Conservation (phyloP, 495 filamentous ascomycete genomes). For the Oidiodendron maius region DNA sequence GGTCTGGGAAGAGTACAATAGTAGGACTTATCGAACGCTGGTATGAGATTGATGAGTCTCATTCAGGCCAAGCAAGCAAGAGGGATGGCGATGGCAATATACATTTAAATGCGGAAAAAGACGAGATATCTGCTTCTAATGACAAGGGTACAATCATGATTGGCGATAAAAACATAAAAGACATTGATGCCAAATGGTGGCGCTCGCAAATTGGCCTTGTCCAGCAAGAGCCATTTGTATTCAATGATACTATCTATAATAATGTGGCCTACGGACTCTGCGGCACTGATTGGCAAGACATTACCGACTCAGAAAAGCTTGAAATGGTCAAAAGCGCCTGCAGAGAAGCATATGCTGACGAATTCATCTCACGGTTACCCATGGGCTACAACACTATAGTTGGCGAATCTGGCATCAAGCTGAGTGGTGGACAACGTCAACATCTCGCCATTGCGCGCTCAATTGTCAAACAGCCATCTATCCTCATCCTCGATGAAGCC, state of each 20-base stretch:
- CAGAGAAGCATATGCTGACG: slow-evolving; percentile 53
- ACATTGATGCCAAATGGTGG: slow-evolving; percentile 56
- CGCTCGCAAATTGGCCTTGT: slow-evolving; percentile 59
- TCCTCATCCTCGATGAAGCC: slow-evolving; percentile 73
- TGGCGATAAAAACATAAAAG: slow-evolving; percentile 46
- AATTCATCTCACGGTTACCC: slow-evolving; percentile 56
- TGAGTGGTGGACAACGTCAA: slow-evolving; percentile 53
- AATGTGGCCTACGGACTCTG: slow-evolving; percentile 63
- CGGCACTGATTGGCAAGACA: slow-evolving; percentile 53
- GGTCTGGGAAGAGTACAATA: slow-evolving; percentile 86
- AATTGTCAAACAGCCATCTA: slow-evolving; percentile 58
- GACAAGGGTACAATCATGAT: slow-evolving; percentile 37
- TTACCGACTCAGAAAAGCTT: slow-evolving; percentile 40
- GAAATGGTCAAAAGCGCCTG: slow-evolving; percentile 53
- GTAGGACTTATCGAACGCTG: slow-evolving; percentile 88
- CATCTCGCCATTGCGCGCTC: slow-evolving; percentile 61
- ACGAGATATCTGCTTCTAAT: slow-evolving; percentile 23
- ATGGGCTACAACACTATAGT: slow-evolving; percentile 47
- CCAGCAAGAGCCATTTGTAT: slow-evolving; percentile 68
- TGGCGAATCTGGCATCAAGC: slow-evolving; percentile 38
- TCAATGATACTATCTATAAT: slow-evolving; percentile 59
- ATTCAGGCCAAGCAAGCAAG: slow-evolving; percentile 14
- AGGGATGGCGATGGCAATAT: slow-evolving; percentile 1
- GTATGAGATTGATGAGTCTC: slow-evolving; percentile 59
- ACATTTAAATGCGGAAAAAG: slow-evolving; percentile 25